Conservation (phyloP, 306 rosid species). For the Corylus avellana region DNA sequence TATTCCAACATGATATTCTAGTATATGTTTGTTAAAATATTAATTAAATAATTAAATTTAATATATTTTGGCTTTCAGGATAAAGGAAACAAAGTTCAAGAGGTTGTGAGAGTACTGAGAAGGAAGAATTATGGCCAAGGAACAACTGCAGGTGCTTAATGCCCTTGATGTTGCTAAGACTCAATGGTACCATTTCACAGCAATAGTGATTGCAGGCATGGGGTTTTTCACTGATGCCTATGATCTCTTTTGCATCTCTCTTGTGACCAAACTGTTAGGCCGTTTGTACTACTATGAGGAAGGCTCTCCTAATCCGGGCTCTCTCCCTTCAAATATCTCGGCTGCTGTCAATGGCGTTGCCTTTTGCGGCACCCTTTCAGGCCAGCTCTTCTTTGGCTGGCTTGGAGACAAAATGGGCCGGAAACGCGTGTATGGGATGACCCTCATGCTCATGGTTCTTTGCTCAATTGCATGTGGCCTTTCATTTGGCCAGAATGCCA, state of each 20-base stretch:
- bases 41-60: neutral
- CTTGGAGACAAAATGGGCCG: conserved; percentile 91
- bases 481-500: conserved; percentile 59
- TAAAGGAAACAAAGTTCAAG: conserved; percentile 1
- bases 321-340: conserved; percentile 64
- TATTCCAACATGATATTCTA: too few species aligned
- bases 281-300: conserved; percentile 60
- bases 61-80: conserved; percentile 14
- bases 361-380: conserved; percentile 77
- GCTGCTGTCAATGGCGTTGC: conserved; percentile 89
- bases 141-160: conserved; percentile 57
- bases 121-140: conserved; percentile 46
- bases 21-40: too few species aligned
- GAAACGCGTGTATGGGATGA: conserved; percentile 81
- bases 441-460: conserved; percentile 83
- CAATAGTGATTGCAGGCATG: conserved; percentile 89
- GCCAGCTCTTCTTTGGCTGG: conserved; percentile 96
- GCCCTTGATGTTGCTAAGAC: conserved; percentile 88
- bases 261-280: conserved; percentile 77
- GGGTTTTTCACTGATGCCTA: conserved; percentile 91
- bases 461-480: conserved; percentile 78
- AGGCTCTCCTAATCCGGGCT: conserved; percentile 50
- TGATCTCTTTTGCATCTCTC: conserved; percentile 89
- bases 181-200: conserved; percentile 92
- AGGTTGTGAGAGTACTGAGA: neutral